Evolutionary conservation across 78 protist species (phyloP), one percentile per base, ranked within the genome.

Genomic region (Dictyostelium brefeldianum): DNA sequence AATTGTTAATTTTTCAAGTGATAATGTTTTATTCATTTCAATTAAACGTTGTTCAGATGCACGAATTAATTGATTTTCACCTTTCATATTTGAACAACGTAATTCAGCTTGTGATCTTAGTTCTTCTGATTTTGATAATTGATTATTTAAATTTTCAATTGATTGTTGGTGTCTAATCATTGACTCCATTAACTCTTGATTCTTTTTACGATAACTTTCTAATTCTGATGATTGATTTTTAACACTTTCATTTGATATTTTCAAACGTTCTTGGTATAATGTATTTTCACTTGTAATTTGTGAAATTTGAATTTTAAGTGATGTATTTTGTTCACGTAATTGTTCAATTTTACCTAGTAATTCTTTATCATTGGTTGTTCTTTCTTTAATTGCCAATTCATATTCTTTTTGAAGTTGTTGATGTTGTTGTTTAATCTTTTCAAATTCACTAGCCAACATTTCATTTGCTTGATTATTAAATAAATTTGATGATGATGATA

Each of bases 161-260:
- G 74, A 51, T 50, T 74, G 64, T 87, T 87, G 93, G 25, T 87
- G 84, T 51, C 41, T 74, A 47, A 87, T 50, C 7, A 87, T 53
- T 1, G 70, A 50, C 9, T 74, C 74, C 78, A 77, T 77, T 73
- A 62, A 87, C 29, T 87, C 93, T 48, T 77, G 69, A 25, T 59
- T 77, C 84, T 87, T 87, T 20, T 22, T 27, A 36, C 93, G 56
- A 25, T 87, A 87, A 2, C 12, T 14, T 5, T 74, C 78, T n/a
- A 77, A 46, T 10, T 87, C 93, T 70, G 31, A 25, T 43, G 81
- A 47, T 62, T 87, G 93, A 9, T 41, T 17, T 5, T 74, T 80
- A 9, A 78, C 48, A 1, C 62, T 25, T 0, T 43, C 65, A 1
- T 54, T 64, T 25, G 56, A 46, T 9, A 87, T 27, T 51, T 77